phyloP scores from a whole-genome alignment of 108 stramenopile species.

The Cyclotella choctawhatcheeana region DNA sequence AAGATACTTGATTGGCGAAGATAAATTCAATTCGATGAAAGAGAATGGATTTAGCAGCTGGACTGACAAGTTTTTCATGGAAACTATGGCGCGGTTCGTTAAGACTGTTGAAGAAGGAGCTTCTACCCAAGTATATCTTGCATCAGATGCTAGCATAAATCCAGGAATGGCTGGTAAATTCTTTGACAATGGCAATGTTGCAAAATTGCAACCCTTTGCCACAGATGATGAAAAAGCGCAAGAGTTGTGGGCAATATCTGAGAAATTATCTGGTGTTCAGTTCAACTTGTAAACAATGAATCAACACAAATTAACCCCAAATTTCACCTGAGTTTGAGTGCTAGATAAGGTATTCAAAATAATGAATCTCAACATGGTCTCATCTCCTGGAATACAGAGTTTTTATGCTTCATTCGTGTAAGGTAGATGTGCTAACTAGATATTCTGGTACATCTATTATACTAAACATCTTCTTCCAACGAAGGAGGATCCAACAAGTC shows the following conservation, averaged over 20 bases:
- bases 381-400: too few relatives aligned
- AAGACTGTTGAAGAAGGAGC: constrained; percentile 63
- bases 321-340: too few relatives aligned
- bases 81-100: constrained; percentile 42
- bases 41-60: constrained; percentile 37
- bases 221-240: constrained; percentile 35
- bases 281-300: constrained; percentile 36
- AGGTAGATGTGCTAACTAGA: too few relatives aligned
- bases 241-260: constrained; percentile 51
- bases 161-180: constrained; percentile 35
- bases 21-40: constrained; percentile 47
- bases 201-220: constrained; percentile 43
- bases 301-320: too few relatives aligned
- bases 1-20: constrained; percentile 53
- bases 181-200: constrained; percentile 37
- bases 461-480: constrained; percentile 50
- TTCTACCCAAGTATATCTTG: constrained; percentile 58
- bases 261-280: constrained; percentile 48
- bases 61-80: constrained; percentile 39
- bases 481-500: constrained; percentile 74
- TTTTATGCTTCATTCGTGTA: too few relatives aligned
- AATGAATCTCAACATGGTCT: too few relatives aligned
- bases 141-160: constrained; percentile 23
- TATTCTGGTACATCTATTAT: too few relatives aligned
- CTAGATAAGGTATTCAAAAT: too few relatives aligned